Evolutionary conservation across 257 asterid genomes (phyloP).

Genomic region (Oldenlandia corymbosa): DNA sequence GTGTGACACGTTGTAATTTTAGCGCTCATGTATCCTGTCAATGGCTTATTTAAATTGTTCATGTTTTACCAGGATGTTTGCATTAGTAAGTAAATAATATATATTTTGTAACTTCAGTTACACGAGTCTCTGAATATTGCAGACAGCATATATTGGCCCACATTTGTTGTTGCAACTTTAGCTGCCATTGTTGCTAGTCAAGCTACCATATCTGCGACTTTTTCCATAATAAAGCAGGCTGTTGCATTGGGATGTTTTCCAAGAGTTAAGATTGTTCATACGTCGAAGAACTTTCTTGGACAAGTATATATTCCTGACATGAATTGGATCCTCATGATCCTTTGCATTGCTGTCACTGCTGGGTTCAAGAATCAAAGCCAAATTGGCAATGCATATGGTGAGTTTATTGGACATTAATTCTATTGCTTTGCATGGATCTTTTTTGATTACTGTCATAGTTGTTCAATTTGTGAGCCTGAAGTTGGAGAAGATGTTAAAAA

Average conservation of each 20-base stretch:
- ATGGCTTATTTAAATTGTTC: not conserved
- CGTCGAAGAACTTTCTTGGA: conserved; percentile 85
- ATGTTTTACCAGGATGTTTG: not conserved
- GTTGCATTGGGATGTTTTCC: conserved; percentile 94
- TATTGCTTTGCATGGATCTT: not conserved
- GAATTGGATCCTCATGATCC: conserved; percentile 94
- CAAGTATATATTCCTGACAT: conserved; percentile 92
- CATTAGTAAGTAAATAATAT: not conserved
- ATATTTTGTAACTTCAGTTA: not conserved
- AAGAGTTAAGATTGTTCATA: conserved; percentile 91
- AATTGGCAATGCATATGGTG: conserved; percentile 95
- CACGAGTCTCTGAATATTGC: too few relatives aligned
- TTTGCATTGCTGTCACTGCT: conserved; percentile 93
- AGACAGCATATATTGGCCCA: conserved; percentile 90
- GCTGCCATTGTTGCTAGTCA: conserved; percentile 98
- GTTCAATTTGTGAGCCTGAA: not conserved
- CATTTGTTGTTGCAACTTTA: conserved; percentile 72
- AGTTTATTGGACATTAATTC: conserved; percentile 10
- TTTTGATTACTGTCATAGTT: not conserved
- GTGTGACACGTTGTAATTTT: not conserved
- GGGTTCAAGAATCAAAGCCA: conserved; percentile 94
- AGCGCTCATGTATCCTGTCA: not conserved
- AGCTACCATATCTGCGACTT: conserved; percentile 90
- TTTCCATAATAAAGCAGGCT: conserved; percentile 96
- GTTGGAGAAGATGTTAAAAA: not conserved